phyloP scores from a whole-genome alignment of 495 filamentous ascomycete genomes.

The Penicillium goetzii region DNA sequence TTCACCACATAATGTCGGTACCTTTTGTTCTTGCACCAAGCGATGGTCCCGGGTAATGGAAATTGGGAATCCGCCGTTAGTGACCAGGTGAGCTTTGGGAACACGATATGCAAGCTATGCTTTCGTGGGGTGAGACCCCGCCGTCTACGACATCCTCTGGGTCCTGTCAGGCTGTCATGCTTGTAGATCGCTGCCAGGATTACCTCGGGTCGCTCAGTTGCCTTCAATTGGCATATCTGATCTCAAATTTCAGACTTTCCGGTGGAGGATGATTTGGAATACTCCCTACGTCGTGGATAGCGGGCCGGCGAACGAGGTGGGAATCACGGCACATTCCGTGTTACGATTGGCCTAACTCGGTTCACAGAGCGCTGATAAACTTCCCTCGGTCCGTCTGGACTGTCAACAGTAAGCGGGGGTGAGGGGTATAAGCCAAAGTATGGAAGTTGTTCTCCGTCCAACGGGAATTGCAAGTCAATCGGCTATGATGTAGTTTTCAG shows the following conservation, averaged over 20 bases:
- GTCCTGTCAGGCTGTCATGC: neutral
- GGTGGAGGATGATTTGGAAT: slow-evolving; percentile 8
- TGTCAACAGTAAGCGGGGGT: neutral
- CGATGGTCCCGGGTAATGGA: neutral
- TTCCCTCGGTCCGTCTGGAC: slow-evolving; percentile 3
- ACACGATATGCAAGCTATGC: neutral
- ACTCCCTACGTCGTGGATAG: neutral
- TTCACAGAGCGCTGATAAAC: neutral
- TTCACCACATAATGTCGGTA: neutral
- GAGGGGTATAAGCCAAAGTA: neutral
- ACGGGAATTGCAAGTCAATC: neutral
- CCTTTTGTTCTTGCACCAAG: slow-evolving; percentile 12
- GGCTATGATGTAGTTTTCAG: neutral
- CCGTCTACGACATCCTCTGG: neutral
- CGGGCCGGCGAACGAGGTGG: neutral
- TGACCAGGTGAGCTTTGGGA: slow-evolving; percentile 1
- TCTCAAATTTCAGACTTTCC: slow-evolving; percentile 2
- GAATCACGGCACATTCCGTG: neutral
- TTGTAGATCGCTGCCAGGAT: neutral
- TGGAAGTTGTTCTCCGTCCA: neutral
- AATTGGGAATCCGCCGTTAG: slow-evolving; percentile 2
- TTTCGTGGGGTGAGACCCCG: neutral
- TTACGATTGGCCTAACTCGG: neutral
- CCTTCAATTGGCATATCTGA: neutral
- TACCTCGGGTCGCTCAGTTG: neutral